Evolutionary conservation across 2,329 filamentous ascomycete species (phyloP).

Genomic region (Cladosporium halotolerans): DNA sequence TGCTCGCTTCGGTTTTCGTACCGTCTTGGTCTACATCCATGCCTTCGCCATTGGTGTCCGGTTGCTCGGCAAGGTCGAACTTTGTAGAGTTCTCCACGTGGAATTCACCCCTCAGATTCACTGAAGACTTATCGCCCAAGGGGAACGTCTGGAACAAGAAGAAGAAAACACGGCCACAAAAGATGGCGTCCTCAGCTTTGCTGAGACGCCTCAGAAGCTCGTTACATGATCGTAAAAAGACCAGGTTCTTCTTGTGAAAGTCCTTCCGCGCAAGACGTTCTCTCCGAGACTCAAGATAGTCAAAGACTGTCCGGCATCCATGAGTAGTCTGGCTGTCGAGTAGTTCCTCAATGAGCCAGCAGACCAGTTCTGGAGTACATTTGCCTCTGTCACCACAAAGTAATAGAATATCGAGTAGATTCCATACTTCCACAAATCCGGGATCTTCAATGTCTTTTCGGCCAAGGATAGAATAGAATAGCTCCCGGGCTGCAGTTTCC

Average conservation of each 20-base stretch:
- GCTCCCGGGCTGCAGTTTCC: slow-evolving; percentile 74
- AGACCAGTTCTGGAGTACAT: slow-evolving; percentile 72
- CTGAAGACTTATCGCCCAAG: slow-evolving; percentile 90
- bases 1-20: slow-evolving; percentile 8
- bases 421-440: slow-evolving; percentile 80
- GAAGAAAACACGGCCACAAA: slow-evolving; percentile 95
- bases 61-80: slow-evolving; percentile 54
- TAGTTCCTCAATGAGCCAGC: slow-evolving; percentile 89
- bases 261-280: slow-evolving; percentile 77
- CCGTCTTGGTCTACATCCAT: slow-evolving; percentile 62
- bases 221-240: slow-evolving; percentile 91
- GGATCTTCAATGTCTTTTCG: slow-evolving; percentile 69
- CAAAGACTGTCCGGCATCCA: slow-evolving; percentile 85
- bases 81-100: slow-evolving; percentile 90
- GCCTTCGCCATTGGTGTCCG: slow-evolving; percentile 35
- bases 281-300: slow-evolving; percentile 87
- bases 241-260: slow-evolving; percentile 75
- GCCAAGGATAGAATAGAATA: slow-evolving; percentile 55
- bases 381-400: slow-evolving; percentile 62
- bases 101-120: slow-evolving; percentile 92
- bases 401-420: slow-evolving; percentile 84
- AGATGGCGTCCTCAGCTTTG: slow-evolving; percentile 93
- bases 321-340: slow-evolving; percentile 93
- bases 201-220: slow-evolving; percentile 88
- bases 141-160: slow-evolving; percentile 98